Conservation (phyloP, 345 rosid species). For the Populus tremula region DNA sequence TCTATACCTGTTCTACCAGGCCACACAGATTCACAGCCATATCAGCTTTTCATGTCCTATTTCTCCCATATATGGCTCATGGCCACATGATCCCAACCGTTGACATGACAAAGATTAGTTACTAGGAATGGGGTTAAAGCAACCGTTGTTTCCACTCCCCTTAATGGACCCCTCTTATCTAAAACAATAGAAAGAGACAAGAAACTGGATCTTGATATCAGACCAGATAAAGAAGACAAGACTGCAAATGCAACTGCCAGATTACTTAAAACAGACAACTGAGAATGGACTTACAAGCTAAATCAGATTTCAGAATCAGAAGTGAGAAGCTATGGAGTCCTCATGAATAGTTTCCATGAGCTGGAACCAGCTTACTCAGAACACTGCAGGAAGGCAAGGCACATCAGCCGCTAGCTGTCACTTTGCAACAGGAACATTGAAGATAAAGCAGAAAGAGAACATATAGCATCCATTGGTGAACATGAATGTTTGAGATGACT, state of each 20-base stretch:
- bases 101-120: conserved; percentile 8
- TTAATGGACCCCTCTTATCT: background rate
- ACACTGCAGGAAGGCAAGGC: conserved; percentile 4
- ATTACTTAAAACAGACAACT: background rate
- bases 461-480: background rate
- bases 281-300: background rate
- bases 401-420: background rate
- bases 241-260: background rate
- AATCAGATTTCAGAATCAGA: background rate
- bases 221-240: conserved; percentile 7
- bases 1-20: background rate
- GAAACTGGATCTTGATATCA: background rate
- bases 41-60: conserved; percentile 5
- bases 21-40: background rate
- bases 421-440: background rate
- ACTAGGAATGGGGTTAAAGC: background rate
- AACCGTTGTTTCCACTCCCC: conserved; percentile 10
- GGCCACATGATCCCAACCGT: conserved; percentile 12
- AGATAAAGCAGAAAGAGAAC: background rate
- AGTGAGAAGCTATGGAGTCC: background rate
- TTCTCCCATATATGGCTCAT: conserved; percentile 7
- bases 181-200: background rate
- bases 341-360: conserved; percentile 9
- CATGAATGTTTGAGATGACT: conserved; percentile 10
- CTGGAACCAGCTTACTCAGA: conserved; percentile 10